Evolutionary conservation across 768 basidiomycete genomes (phyloP).

Genomic region (Lentinula guzmanii): DNA sequence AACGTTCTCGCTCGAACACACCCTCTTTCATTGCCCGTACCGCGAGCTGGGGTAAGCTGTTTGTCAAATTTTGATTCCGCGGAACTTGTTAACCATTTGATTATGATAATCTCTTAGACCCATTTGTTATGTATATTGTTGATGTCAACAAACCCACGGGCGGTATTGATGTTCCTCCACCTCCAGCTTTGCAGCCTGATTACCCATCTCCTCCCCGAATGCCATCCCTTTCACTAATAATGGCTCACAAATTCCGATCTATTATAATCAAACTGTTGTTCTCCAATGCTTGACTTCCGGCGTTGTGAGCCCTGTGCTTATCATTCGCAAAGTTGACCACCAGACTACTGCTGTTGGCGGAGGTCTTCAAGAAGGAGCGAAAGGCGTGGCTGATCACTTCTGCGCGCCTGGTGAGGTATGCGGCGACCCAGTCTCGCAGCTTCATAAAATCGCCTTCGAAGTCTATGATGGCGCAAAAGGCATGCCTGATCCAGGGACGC

Average conservation of each 20-base stretch:
- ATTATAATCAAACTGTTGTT: constrained; percentile 96
- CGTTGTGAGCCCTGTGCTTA: constrained; percentile 86
- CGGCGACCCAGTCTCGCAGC: constrained; percentile 91
- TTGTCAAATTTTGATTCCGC: constrained; percentile 13
- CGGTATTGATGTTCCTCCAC: constrained; percentile 70
- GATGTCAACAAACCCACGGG: constrained; percentile 83
- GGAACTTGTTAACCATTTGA: neutral
- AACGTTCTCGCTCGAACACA: constrained; percentile 60
- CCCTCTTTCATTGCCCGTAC: constrained; percentile 89
- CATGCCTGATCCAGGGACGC: constrained; percentile 70
- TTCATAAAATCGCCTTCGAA: constrained; percentile 95
- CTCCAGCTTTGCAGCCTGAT: constrained; percentile 79
- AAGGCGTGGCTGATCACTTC: constrained; percentile 78
- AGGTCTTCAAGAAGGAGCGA: constrained; percentile 82
- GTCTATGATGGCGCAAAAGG: constrained; percentile 71
- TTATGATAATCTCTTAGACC: constrained; percentile 40
- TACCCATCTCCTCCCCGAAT: constrained; percentile 92
- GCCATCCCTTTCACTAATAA: constrained; percentile 83
- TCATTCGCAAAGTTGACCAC: constrained; percentile 92
- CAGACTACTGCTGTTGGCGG: constrained; percentile 88
- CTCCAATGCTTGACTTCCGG: constrained; percentile 93
- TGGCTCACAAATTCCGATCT: constrained; percentile 82
- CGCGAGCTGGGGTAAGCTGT: constrained; percentile 74
- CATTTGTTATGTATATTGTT: constrained; percentile 96
- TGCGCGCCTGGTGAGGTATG: constrained; percentile 82